Conservation (phyloP, 2,329 filamentous ascomycete genomes). For the Calonectria crousiana region DNA sequence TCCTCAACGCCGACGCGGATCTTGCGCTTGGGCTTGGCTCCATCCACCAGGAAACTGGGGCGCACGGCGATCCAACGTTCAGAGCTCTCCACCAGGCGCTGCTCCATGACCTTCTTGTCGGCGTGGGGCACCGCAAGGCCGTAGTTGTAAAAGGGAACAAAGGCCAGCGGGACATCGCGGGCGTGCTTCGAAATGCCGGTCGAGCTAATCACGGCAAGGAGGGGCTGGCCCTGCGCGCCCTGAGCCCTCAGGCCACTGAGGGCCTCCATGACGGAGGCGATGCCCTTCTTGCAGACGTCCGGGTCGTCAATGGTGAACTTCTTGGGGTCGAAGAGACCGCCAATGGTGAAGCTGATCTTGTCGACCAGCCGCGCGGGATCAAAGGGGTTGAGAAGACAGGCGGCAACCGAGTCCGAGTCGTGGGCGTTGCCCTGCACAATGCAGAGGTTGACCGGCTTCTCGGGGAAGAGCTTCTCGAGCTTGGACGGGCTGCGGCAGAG, state of each 20-base stretch:
- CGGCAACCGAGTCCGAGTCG: constrained; percentile 46
- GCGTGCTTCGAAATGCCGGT: constrained; percentile 53
- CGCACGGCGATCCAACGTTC: constrained; percentile 52
- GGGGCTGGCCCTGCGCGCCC: constrained; percentile 45
- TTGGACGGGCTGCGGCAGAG: constrained; percentile 57
- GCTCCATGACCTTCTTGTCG: constrained; percentile 63
- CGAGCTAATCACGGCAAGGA: constrained; percentile 53
- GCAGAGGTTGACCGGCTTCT: constrained; percentile 46
- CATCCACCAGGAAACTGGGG: constrained; percentile 50
- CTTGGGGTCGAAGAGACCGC: constrained; percentile 43
- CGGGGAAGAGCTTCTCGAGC: constrained; percentile 48
- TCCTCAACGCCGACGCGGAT: constrained; percentile 52
- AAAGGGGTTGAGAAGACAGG: constrained; percentile 45
- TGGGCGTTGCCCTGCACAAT: constrained; percentile 55
- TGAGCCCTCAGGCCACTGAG: constrained; percentile 41
- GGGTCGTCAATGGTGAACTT: constrained; percentile 51
- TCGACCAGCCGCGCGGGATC: constrained; percentile 48
- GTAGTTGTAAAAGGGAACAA: constrained; percentile 58
- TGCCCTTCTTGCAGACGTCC: constrained; percentile 54
- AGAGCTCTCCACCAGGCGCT: constrained; percentile 36
- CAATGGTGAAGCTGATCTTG: constrained; percentile 55
- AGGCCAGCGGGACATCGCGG: constrained; percentile 50
- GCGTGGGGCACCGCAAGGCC: constrained; percentile 57
- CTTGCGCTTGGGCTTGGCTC: constrained; percentile 33
- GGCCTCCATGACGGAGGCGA: constrained; percentile 49